Base-by-base conservation (phyloP, 106 monocot genomes). In the Dioscorea zingiberensis region DNA sequence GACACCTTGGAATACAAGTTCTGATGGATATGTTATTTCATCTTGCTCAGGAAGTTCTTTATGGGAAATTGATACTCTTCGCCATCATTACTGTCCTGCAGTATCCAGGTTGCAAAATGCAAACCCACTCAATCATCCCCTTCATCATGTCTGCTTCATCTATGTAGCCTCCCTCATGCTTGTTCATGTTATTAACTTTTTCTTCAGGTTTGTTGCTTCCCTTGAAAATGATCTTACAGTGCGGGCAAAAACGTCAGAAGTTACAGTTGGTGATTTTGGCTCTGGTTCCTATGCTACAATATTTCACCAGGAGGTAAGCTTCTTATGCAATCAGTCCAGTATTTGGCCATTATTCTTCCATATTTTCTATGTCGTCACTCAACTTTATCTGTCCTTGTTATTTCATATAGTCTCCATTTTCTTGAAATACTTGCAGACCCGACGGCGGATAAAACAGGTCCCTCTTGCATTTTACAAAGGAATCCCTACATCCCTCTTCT, bases 21-120 rank as follows among this genome's bases (percentile, higher is more conserved):
- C 3, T 22, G 21, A 48, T 58, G 38, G 8, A 30, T n/a, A n/a
- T 48, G 21, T 1, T 16, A 74, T 58, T n/a, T 62, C 21, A 44
- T 23, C 55, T 66, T 32, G 53, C 28, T 44, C 81, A 95, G 95
- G 84, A 82, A 95, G 95, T 66, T 95, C 91, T 48, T 70, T 95
- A 64, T 95, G 91, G 91, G 95, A 95, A 85, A 83, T 95, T 64
- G 87, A 88, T 26, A 81, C 91, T 28, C 87, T 95, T 13, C 85
- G 85, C 27, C 80, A 84, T 73, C 95, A 95, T 78, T 88, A 91
- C 59, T 91, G 91, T 44, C 95, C 95, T 21, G 87, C 87, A 19
- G 91, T 95, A 27, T 91, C 91, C 7, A 84, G 95, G 95, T 91
- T 2, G 38, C 10, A n/a, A n/a, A n/a, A n/a, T n/a, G n/a, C n/a